Evolutionary conservation across 2,329 filamentous ascomycete species (phyloP), one percentile per base, ranked within the genome.

Genomic region (Fusarium euwallaceae): DNA sequence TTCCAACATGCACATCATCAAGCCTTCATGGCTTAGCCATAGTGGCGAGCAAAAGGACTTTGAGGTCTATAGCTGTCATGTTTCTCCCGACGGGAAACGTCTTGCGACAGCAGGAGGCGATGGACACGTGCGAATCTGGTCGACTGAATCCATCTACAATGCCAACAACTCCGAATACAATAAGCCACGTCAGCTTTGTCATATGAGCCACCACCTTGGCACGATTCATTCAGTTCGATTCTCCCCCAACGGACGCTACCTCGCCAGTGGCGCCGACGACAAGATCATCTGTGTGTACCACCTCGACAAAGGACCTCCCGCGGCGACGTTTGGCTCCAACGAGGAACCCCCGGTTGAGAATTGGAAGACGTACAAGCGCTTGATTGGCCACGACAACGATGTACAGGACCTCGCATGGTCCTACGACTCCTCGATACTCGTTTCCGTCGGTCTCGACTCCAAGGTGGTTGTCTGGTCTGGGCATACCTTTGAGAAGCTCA

Each of bases 381-480:
- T 99, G 62, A 97, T 98, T 69, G 97, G 97, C 17, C 97, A 99
- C 82, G 97, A 99, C 80, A 99, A 98, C 81, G 97, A 99, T 85
- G 95, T 99, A 6, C 97, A 99, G 84, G 97, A 99, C 85, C 87
- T 99, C 68, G 97, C 95, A 34, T 99, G 97, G 97, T 98, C 97
- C 22, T 92, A 93, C 81, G 97, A 99, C 85, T 97, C 95, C 34
- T 98, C 96, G 1, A 94, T 99, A 64, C 87, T 99, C 71, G 95
- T 98, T 6, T 98, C 97, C 0, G 97, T 99, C 29, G 97, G 97
- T 2, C 86, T 99, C 76, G 97, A 99, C 84, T 98, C 97, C 51
- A 99, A 99, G 84, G 93, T 99, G 16, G 97, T 99, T 11, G 93
- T 99, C 24, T 99, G 97, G 97, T 98, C 96, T 1, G 97, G 97